Conservation (phyloP, 2,329 filamentous ascomycete genomes). For the Penicillium sp. region DNA sequence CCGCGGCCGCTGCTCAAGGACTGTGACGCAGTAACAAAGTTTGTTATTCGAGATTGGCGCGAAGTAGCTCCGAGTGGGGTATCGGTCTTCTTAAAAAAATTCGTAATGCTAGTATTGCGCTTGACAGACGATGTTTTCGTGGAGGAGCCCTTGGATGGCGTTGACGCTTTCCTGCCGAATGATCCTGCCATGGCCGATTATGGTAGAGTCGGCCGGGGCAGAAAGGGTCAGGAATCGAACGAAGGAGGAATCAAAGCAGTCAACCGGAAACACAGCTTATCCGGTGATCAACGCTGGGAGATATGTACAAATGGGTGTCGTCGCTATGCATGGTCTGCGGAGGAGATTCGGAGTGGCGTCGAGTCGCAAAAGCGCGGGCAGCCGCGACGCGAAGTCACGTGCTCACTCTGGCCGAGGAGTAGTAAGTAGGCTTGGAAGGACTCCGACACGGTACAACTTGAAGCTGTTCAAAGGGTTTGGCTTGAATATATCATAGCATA, state of each 20-base stretch:
- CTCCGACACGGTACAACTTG: too few species aligned
- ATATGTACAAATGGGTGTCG: slow-evolving; percentile 19
- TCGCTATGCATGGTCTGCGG: slow-evolving; percentile 2
- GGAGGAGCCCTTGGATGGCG: slow-evolving; percentile 25
- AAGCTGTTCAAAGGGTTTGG: too few species aligned
- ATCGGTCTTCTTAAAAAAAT: slow-evolving; percentile 73
- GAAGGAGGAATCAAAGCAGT: not conserved
- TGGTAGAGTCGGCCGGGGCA: not conserved
- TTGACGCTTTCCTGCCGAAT: slow-evolving; percentile 27
- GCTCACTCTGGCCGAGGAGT: not conserved
- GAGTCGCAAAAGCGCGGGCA: slow-evolving; percentile 13
- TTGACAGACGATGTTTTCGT: slow-evolving; percentile 29
- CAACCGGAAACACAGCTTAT: not conserved
- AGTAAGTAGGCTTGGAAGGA: too few species aligned
- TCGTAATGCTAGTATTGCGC: slow-evolving; percentile 69
- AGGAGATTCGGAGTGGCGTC: slow-evolving; percentile 12
- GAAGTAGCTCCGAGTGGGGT: slow-evolving; percentile 55
- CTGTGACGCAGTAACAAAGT: slow-evolving; percentile 35
- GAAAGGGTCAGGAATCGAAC: not conserved
- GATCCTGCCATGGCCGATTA: slow-evolving; percentile 29
- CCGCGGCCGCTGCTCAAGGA: slow-evolving; percentile 36
- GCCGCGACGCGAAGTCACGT: slow-evolving; percentile 34
- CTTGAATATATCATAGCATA: too few species aligned
- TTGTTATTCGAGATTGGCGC: slow-evolving; percentile 60
- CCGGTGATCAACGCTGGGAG: not conserved